Evolutionary conservation across 2,329 filamentous ascomycete genomes (phyloP), one percentile per base, ranked within the genome.

Genomic region (Dichotomopilus funicola): DNA sequence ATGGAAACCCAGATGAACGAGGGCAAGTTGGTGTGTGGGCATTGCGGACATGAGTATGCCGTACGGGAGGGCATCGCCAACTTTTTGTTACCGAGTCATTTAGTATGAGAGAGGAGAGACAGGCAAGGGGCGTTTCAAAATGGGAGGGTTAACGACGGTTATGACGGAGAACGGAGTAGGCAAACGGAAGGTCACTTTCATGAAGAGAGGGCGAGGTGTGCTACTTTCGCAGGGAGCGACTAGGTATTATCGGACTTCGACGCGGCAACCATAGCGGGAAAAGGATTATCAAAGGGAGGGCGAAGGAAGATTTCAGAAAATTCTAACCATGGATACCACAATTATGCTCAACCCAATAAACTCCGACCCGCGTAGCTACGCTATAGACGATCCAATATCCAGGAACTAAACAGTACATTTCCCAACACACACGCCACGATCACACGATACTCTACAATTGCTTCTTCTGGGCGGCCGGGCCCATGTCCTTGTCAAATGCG

Each of bases 21-120:
- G 72, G 94, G 94, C 3, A 92, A 89, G 72, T 78, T 99, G 61
- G 88, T 91, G 5, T 99, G 94, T 70, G 91, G 83, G 48, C 88
- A 88, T 71, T 99, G 94, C 69, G 89, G 88, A 48, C 92, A 97
- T 69, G 89, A 95, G 75, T 99, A 97, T 72, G 85, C 85, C 57
- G 86, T 99, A 60, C 91, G 94, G 69, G 92, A 99, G 73, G 94
- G 94, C 5, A 96, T 97, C 70, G 90, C 91, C 57, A 97, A 97
- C 72, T 99, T 99, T 67, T 74, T 99, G 68, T 74, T 99, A 63
- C 94, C 94, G 10, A 94, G 88, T 66, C 94, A 99, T 75, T 74
- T 99, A 71, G 94, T 91, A 47, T 83, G 69, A 72, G 33, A 10
- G 7, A 6, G 11, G 10, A 33, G 27, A 9, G 42, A 38, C 35